Evolutionary conservation across 176 grass and related monocot genomes (phyloP), one percentile per base, ranked within the genome.

Genomic region (Aegilops bicornis): DNA sequence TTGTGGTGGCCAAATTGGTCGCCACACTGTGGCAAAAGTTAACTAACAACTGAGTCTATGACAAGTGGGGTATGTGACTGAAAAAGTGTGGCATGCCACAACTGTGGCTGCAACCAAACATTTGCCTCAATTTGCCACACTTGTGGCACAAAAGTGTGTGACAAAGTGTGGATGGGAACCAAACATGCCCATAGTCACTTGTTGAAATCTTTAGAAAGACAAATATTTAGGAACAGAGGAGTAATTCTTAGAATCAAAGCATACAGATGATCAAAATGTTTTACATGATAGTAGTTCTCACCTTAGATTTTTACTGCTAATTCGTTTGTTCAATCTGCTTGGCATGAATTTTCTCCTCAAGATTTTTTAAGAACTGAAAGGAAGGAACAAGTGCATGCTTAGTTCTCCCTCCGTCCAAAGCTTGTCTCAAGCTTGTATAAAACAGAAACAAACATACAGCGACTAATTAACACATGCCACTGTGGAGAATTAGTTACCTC

Each of bases 271-370:
- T 58, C 54, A 58, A 58, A 19, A 58, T 19, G 19, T 19, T 58
- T 58, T 58, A 20, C 7, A 58, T 47, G 29, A 60, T 69, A 81
- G 63, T 31, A 63, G 35, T 56, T 81, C 82, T 68, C 67, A 94
- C 96, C 87, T 98, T 96, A 68, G 93, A 96, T 89, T 98, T 96
- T 74, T 77, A 92, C 72, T 98, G 96, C 82, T 94, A 86, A 83
- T 91, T 96, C 29, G 86, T 96, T 84, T 91, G 89, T 86, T 98
- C 96, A 86, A 96, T 35, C 72, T 98, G 93, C 79, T 94, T 92
- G 60, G 90, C 93, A 80, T 94, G 90, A 69, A 92, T 90, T 87
- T 96, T 94, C 82, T 98, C 96, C 87, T 98, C 96, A 81, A 98
- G 84, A 52, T 96, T 98, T 82, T 90, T 89, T 77, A 92, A 94